phyloP scores from a whole-genome alignment of 192 early-diverging fungal genomes.

The Backusella circina region DNA sequence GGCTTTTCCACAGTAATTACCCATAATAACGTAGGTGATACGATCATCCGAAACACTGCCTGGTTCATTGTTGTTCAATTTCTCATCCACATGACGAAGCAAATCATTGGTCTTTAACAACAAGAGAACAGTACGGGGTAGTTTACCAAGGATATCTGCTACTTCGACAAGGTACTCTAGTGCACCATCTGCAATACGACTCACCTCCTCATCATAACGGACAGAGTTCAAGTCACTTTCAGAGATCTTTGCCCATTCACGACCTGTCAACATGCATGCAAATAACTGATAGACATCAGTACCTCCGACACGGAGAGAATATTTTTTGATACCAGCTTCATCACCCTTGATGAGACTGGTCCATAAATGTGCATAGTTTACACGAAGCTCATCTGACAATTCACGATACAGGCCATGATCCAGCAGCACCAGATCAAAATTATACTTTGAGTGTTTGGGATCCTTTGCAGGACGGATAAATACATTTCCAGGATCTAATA shows the following conservation, averaged over 20 bases:
- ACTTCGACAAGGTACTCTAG: conserved; percentile 67
- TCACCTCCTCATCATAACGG: conserved; percentile 45
- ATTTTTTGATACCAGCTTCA: conserved; percentile 64
- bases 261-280: conserved; percentile 85
- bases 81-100: conserved; percentile 65
- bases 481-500: conserved; percentile 78
- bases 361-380: conserved; percentile 91
- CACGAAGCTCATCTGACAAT: conserved; percentile 63
- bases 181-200: conserved; percentile 53
- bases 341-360: conserved; percentile 75
- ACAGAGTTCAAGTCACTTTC: conserved; percentile 30
- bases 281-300: conserved; percentile 84
- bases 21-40: conserved; percentile 35
- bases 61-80: conserved; percentile 17
- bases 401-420: conserved; percentile 90
- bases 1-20: conserved; percentile 30
- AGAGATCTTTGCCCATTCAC: conserved; percentile 72
- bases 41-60: neutral
- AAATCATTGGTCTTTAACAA: conserved; percentile 93
- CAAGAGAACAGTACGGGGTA: conserved; percentile 81
- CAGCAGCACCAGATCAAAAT: conserved; percentile 86
- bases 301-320: conserved; percentile 60
- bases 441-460: conserved; percentile 52
- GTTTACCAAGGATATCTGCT: conserved; percentile 74
- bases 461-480: conserved; percentile 56